Base-by-base conservation (phyloP, 495 filamentous ascomycete genomes). In the Aspergillus asperescens region DNA sequence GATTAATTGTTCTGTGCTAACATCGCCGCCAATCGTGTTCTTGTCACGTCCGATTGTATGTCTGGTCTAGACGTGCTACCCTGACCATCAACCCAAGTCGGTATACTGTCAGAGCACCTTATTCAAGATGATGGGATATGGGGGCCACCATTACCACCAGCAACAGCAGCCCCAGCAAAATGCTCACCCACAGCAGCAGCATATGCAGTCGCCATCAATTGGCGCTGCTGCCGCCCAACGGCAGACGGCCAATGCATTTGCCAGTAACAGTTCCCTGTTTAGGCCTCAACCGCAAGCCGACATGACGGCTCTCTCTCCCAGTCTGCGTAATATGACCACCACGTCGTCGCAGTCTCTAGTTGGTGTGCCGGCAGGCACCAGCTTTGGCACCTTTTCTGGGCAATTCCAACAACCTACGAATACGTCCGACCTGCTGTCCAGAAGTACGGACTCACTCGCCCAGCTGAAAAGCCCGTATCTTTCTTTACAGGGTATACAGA, bases 241-340 rank as follows among this genome's bases (percentile, higher is more conserved):
- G 7, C 68, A 69, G 35, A 64, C 67, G 54, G 65, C 54, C 47
- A 62, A 55, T 48, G 61, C 61, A 19, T 62, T 62, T 40, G 19
- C 62, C 12, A 46, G 54, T 7, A 67, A 60, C 22, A 71, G 61
- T 46, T 50, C 61, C 1, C 47, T 68, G 9, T 63, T 64, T 19
- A 66, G 65, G 3, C 52, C 46, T 24, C 66, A 62, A 24, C 50
- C 64, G n/a, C 68, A 70, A 48, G 57, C 67, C 20, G 63, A 60
- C 19, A 60, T 67, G 22, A 41, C 61, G 5, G 38, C 64, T 1
- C 62, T 69, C 43, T 71, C 68, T 5, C 70, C 70, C 7, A 69
- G 71, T 55, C 44, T 68, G 47, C 68, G 68, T 55, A 70, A 70
- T 44, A 70, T 71, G 68, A 63, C 70, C 3, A 64, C 67, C 19